Conservation (phyloP, 768 basidiomycete species). For the Clathrus columnatus region DNA sequence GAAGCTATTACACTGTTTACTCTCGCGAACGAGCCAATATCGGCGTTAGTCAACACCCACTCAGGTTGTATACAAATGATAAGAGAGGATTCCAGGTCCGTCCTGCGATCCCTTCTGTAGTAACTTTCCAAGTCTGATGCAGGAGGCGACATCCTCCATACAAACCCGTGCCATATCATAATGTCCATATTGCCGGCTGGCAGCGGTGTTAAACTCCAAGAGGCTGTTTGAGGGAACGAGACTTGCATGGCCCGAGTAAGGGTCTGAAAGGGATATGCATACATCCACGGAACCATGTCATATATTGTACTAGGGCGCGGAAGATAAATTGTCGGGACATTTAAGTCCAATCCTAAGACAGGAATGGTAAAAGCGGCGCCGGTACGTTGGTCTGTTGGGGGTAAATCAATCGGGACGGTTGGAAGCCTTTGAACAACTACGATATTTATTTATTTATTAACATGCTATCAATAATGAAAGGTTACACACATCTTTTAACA, state of each 20-base stretch:
- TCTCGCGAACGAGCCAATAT: conserved; percentile 26
- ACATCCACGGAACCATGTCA: conserved; percentile 43
- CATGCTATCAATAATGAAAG: not conserved
- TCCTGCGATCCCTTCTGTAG: not conserved
- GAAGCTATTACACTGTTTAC: conserved; percentile 13
- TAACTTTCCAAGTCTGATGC: not conserved
- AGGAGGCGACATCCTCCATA: conserved; percentile 17
- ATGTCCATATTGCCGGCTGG: conserved; percentile 15
- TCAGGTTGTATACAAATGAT: conserved; percentile 30
- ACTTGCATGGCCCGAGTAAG: conserved; percentile 33
- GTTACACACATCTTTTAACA: conserved; percentile 31
- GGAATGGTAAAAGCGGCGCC: conserved; percentile 36
- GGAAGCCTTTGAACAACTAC: conserved; percentile 26
- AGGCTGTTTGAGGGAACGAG: conserved; percentile 19
- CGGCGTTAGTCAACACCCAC: conserved; percentile 28
- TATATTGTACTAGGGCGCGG: not conserved
- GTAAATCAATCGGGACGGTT: conserved; percentile 23
- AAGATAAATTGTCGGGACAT: not conserved
- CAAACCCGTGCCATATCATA: conserved; percentile 17
- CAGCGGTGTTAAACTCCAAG: conserved; percentile 23
- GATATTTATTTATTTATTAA: not conserved
- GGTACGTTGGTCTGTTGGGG: conserved; percentile 31
- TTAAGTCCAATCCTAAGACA: not conserved
- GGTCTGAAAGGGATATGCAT: conserved; percentile 43
- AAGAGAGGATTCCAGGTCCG: conserved; percentile 13